These are phyloP conservation scores for Evernia prunastri DNA, from an alignment of 495 filamentous ascomycete species.

Conservation along the genomic window DNA sequence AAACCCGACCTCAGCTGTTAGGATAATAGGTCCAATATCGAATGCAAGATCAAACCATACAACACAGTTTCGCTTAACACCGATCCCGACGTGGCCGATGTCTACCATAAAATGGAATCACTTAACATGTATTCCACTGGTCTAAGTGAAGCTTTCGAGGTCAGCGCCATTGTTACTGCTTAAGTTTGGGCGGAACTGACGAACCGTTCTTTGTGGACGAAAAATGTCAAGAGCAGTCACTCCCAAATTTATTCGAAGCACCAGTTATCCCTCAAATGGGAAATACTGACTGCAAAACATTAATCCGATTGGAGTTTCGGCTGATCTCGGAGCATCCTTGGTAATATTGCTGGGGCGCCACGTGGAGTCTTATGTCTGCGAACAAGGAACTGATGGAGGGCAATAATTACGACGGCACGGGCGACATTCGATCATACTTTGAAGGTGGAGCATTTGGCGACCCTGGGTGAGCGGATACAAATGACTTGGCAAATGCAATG, in stretches of 20 bases:
- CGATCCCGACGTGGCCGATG: constrained; percentile 21
- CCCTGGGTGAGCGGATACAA: constrained; percentile 28
- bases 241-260: no score
- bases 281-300: background rate
- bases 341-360: constrained; percentile 24
- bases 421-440: constrained; percentile 29
- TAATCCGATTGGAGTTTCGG: constrained; percentile 29
- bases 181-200: constrained; percentile 27
- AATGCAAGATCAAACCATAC: constrained; percentile 28
- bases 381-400: constrained; percentile 31
- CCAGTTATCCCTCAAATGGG: constrained; percentile 6
- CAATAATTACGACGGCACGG: constrained; percentile 22
- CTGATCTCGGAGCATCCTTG: constrained; percentile 27
- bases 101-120: constrained; percentile 30
- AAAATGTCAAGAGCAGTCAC: constrained; percentile 28
- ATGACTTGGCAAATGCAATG: constrained; percentile 24
- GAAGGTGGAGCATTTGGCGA: constrained; percentile 25
- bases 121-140: constrained; percentile 26
- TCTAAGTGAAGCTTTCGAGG: constrained; percentile 25
- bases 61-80: constrained; percentile 26
- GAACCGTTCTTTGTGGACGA: constrained; percentile 29
- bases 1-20: constrained; percentile 29
- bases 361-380: constrained; percentile 25
- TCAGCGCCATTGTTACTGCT: constrained; percentile 28
- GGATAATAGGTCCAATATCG: constrained; percentile 26